Base-by-base conservation (phyloP, 164 flowering plant genomes). In the Echeveria elegans region DNA sequence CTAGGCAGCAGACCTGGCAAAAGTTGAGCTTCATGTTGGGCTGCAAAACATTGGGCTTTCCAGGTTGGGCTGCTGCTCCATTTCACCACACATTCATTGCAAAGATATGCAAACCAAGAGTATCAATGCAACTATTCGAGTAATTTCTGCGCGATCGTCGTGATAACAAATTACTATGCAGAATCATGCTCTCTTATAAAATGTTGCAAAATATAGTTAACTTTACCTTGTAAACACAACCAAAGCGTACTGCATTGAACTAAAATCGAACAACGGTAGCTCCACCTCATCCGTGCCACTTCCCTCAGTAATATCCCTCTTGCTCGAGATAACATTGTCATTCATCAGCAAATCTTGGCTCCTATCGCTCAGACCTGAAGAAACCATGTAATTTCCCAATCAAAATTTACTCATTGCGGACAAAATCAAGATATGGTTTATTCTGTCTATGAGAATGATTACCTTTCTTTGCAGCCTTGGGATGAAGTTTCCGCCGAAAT, bases 221-320 rank as follows among this genome's bases (percentile, higher is more conserved):
- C 30, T 12, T 73, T 73, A 86, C 94, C 90, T 82, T 88, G 73
- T 88, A 84, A 63, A 88, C 94, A 45, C 67, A 18, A 5, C 94
- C 94, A 70, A 86, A 88, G 88, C 91, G 6, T 30, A 14, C 10
- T 62, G 70, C 5, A 86, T 19, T 21, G 80, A 71, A 31, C 47
- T 40, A 59, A 81, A 68, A 72, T 86, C 85, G 53, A 76, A 79
- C 67, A 82, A 47, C 14, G 84, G 88, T 48, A 83, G 47, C 45
- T 86, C 88, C 6, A 79, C 53, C 15, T 84, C 85, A 29, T 82
- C 85, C 0, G 63, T 15, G 24, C 61, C 53, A 2, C 38, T 70
- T 47, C 80, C 86, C 14, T 72, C 73, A 0, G 76, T 71, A 60
- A 41, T 38, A 26, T 82, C 82, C 70, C 75, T 77, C 73, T 73